phyloP scores from a whole-genome alignment of 768 basidiomycete species.

The Dacryopinax spathularia region DNA sequence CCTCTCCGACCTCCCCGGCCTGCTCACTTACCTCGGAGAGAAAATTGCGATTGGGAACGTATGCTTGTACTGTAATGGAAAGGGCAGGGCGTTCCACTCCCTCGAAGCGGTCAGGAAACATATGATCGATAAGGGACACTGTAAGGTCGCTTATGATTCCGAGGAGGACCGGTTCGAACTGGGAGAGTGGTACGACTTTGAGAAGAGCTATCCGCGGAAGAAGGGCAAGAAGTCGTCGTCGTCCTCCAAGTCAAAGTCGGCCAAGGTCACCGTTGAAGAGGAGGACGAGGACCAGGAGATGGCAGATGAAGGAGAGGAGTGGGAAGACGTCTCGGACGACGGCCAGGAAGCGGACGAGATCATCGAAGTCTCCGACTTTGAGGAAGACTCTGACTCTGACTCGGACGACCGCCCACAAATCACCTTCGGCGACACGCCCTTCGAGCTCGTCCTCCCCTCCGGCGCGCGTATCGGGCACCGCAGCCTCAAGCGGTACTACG shows the following conservation, averaged over 20 bases:
- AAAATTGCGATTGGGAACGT: constrained; percentile 87
- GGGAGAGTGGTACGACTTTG: constrained; percentile 90
- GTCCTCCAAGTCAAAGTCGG: too few species aligned
- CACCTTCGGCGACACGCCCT: constrained; percentile 62
- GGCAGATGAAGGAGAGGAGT: constrained; percentile 19
- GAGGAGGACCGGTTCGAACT: constrained; percentile 70
- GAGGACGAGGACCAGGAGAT: constrained; percentile 24
- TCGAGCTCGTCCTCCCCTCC: constrained; percentile 85
- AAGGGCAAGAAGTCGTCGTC: constrained; percentile 8
- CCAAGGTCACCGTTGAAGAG: constrained; percentile 20
- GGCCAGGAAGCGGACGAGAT: constrained; percentile 31
- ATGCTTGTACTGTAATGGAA: constrained; percentile 81
- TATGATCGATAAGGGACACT: constrained; percentile 92
- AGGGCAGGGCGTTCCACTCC: constrained; percentile 64
- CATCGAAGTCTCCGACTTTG: constrained; percentile 14
- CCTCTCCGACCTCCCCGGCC: constrained; percentile 67
- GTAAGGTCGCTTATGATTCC: constrained; percentile 84
- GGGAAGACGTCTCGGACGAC: constrained; percentile 17
- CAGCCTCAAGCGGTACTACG: constrained; percentile 70
- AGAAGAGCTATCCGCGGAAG: constrained; percentile 41
- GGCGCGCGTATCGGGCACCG: constrained; percentile 88
- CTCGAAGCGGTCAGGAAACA: constrained; percentile 84
- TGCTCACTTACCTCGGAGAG: constrained; percentile 76
- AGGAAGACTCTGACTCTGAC: constrained; percentile 23
- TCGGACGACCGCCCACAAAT: constrained; percentile 41